phyloP scores from a whole-genome alignment of 2,329 filamentous ascomycete genomes.

The Penicillium verrucosum region DNA sequence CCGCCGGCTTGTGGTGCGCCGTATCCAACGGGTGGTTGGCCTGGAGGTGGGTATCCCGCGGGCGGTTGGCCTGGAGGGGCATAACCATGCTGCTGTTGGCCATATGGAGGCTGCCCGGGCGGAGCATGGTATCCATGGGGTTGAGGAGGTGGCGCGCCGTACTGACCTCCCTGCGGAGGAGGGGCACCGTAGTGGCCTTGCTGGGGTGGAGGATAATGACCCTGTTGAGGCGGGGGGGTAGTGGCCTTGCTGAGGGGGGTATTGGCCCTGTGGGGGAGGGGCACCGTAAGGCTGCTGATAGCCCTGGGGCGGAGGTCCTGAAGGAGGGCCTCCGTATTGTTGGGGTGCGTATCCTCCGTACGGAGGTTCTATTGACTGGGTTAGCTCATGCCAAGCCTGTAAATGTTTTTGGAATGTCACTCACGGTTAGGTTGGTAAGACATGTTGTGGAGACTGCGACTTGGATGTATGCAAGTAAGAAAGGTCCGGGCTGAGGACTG shows the following conservation, averaged over 20 bases:
- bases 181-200: slow-evolving; percentile 18
- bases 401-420: not conserved
- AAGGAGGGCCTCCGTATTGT: slow-evolving; percentile 25
- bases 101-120: slow-evolving; percentile 36
- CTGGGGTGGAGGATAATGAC: slow-evolving; percentile 36
- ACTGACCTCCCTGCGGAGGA: slow-evolving; percentile 1
- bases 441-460: slow-evolving; percentile 8
- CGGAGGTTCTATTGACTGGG: slow-evolving; percentile 19
- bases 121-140: slow-evolving; percentile 17
- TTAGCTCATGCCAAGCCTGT: not conserved
- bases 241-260: slow-evolving; percentile 11
- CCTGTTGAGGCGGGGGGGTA: slow-evolving; percentile 15
- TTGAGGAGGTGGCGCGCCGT: slow-evolving; percentile 29
- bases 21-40: slow-evolving; percentile 23
- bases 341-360: slow-evolving; percentile 29
- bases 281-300: slow-evolving; percentile 20
- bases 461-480: not conserved
- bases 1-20: slow-evolving; percentile 25
- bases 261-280: slow-evolving; percentile 23
- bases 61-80: slow-evolving; percentile 27
- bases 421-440: slow-evolving; percentile 25
- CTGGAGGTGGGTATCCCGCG: slow-evolving; percentile 37
- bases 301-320: slow-evolving; percentile 26
- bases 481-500: not conserved
- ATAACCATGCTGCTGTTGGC: slow-evolving; percentile 23